Evolutionary conservation across 495 filamentous ascomycete species (phyloP), one percentile per base, ranked within the genome.

Genomic region (Xylaria grammica): DNA sequence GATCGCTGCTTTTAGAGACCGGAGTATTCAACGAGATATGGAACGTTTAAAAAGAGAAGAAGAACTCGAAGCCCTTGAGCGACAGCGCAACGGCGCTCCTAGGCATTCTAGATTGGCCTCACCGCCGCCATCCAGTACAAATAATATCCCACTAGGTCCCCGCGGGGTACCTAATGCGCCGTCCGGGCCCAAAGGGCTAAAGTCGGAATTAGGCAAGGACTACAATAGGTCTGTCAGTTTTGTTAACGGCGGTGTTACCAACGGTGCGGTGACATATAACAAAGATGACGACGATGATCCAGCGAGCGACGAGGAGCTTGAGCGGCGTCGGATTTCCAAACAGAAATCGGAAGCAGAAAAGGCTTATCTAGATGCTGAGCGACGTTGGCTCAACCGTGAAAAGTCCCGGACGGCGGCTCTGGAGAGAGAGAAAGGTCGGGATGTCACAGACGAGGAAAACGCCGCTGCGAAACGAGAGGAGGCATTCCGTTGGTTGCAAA

Each of bases 1-100:
- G 69, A 99, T 99, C 66, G 86, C 91, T 8, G 91, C 93, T 10
- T 99, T 99, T 81, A 85, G 95, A 68, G 93, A 98, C 60, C 83
- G 94, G 42, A 97, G 93, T 68, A 95, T 88, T 60, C 84, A 88
- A 45, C 83, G 94, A 13, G 95, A 99, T 75, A 81, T 96, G 74
- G 95, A 97, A 76, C 90, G 96, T 5, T 74, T 97, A 51, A 85
- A 86, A 69, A 79, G 88, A 13, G 95, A 98, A 75, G 96, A 99
- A 74, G 94, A 97, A 69, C 88, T 96, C 51, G 95, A 98, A 73
- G 88, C 91, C 32, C 85, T 89, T 81, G 93, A 99, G 71, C 85
- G 93, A 29, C 86, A 87, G 50, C 84, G 91, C 3, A 92, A 89
- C 67, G 85, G 85, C 19, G 85, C 86, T 11, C 73, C 81, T 0